Conservation (phyloP, 352 stramenopile species). For the Globisporangium nunn region DNA sequence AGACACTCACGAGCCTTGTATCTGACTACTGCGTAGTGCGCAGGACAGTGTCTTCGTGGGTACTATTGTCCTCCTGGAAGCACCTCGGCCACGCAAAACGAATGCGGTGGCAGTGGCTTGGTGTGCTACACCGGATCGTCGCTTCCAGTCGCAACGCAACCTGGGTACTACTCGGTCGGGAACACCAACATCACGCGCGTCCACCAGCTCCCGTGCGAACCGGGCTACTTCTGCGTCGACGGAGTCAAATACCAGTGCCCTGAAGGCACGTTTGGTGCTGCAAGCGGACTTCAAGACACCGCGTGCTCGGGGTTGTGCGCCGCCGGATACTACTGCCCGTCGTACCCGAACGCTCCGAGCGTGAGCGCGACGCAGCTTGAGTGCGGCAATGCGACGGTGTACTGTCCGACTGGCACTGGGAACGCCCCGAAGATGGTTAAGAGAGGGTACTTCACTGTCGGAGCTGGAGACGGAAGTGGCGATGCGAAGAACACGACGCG, state of each 20-base stretch:
- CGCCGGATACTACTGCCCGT: slow-evolving; percentile 68
- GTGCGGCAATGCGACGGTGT: slow-evolving; percentile 44
- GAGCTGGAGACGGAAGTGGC: slow-evolving; percentile 24
- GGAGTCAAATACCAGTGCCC: slow-evolving; percentile 69
- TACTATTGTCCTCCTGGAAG: slow-evolving; percentile 62
- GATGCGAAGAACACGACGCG: slow-evolving; percentile 50
- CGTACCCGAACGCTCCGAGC: slow-evolving; percentile 36
- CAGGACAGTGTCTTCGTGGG: slow-evolving; percentile 47
- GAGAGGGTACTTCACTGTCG: slow-evolving; percentile 47
- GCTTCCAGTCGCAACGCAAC: slow-evolving; percentile 19
- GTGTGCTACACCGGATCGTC: slow-evolving; percentile 51
- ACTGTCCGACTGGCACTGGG: slow-evolving; percentile 47
- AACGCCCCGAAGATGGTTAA: slow-evolving; percentile 34
- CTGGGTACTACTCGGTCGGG: slow-evolving; percentile 71
- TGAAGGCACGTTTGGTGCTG: slow-evolving; percentile 61
- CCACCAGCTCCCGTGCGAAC: slow-evolving; percentile 54
- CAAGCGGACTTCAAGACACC: slow-evolving; percentile 22
- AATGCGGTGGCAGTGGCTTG: slow-evolving; percentile 34
- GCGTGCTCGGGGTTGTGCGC: slow-evolving; percentile 55
- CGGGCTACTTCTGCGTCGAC: slow-evolving; percentile 64
- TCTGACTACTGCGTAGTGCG: slow-evolving; percentile 24
- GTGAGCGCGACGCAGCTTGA: slow-evolving; percentile 31
- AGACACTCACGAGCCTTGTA: background rate
- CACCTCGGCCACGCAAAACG: slow-evolving; percentile 23
- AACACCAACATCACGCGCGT: slow-evolving; percentile 49